Evolutionary conservation across 2,329 filamentous ascomycete species (phyloP).

Genomic region (Pseudocercospora musae): DNA sequence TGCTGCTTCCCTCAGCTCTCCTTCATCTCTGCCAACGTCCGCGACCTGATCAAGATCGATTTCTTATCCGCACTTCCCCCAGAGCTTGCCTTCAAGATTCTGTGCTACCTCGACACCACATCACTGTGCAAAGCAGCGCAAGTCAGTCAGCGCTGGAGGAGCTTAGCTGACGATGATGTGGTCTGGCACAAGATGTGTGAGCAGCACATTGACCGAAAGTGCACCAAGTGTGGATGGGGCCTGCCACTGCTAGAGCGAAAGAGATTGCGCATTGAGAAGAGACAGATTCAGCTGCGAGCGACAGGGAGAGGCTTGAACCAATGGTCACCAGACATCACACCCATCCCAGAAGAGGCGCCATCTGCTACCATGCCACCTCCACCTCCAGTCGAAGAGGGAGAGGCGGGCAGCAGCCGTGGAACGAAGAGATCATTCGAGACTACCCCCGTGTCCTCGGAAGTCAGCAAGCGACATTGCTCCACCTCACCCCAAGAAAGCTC

Average conservation of each 20-base stretch:
- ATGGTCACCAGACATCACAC: conserved; percentile 51
- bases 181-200: conserved; percentile 99
- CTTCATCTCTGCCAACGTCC: conserved; percentile 82
- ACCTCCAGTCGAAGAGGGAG: background rate
- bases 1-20: conserved; percentile 98
- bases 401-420: conserved; percentile 8
- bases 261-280: conserved; percentile 78
- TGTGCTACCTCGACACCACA: conserved; percentile 87
- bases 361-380: conserved; percentile 5
- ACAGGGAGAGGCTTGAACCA: conserved; percentile 57
- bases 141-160: conserved; percentile 84
- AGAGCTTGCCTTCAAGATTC: conserved; percentile 89
- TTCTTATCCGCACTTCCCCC: conserved; percentile 84
- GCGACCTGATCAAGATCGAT: conserved; percentile 95
- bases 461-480: conserved; percentile 29
- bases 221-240: conserved; percentile 93
- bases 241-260: conserved; percentile 86
- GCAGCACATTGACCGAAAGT: conserved; percentile 91
- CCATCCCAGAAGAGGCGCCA: conserved; percentile 40
- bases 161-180: conserved; percentile 90
- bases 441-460: conserved; percentile 23
- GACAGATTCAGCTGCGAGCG: conserved; percentile 71
- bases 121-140: conserved; percentile 95
- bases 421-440: conserved; percentile 23
- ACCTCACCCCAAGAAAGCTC: conserved; percentile 18